phyloP scores from a whole-genome alignment of 192 early-diverging fungal species.

The Obelidium mucronatum region DNA sequence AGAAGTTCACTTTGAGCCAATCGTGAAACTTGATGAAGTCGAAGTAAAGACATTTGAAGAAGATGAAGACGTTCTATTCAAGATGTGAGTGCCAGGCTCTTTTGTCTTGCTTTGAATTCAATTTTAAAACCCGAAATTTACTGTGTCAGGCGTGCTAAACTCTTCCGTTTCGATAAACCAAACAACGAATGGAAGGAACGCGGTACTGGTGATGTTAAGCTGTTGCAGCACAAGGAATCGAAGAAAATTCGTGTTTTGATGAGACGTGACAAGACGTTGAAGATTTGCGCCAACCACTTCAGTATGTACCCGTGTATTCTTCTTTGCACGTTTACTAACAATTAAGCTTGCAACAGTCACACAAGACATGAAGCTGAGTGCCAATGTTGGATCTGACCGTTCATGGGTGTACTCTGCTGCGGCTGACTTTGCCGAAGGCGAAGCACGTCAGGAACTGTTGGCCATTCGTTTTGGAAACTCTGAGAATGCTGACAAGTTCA shows the following conservation, averaged over 20 bases:
- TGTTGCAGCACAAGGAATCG: slow-evolving; percentile 91
- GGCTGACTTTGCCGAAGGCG: slow-evolving; percentile 91
- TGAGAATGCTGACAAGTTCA: slow-evolving; percentile 93
- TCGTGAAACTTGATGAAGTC: slow-evolving; percentile 92
- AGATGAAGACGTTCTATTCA: slow-evolving; percentile 92
- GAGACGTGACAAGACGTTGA: slow-evolving; percentile 97
- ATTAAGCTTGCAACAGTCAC: slow-evolving; percentile 60
- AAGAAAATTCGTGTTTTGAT: slow-evolving; percentile 95
- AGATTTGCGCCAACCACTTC: slow-evolving; percentile 99
- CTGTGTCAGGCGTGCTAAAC: slow-evolving; percentile 86
- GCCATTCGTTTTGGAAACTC: slow-evolving; percentile 97
- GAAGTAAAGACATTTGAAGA: slow-evolving; percentile 96
- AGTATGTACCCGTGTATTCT: slow-evolving; percentile 42
- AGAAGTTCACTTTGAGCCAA: slow-evolving; percentile 96
- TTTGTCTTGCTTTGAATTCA: slow-evolving; percentile 9
- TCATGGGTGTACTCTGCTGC: slow-evolving; percentile 98
- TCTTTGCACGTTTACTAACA: slow-evolving; percentile 2
- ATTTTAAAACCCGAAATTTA: slow-evolving; percentile 7
- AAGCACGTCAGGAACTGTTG: slow-evolving; percentile 81
- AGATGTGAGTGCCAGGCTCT: slow-evolving; percentile 65
- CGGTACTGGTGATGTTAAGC: slow-evolving; percentile 96
- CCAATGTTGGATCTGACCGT: slow-evolving; percentile 98
- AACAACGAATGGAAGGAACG: slow-evolving; percentile 99
- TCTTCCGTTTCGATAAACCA: slow-evolving; percentile 95
- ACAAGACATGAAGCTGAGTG: slow-evolving; percentile 84